Percentiles rank a stretch among this genome's conserved stretches.
Evolutionary conservation across 2,329 filamentous ascomycete species (phyloP).

Genomic region (Cordyceps tenuipes): DNA sequence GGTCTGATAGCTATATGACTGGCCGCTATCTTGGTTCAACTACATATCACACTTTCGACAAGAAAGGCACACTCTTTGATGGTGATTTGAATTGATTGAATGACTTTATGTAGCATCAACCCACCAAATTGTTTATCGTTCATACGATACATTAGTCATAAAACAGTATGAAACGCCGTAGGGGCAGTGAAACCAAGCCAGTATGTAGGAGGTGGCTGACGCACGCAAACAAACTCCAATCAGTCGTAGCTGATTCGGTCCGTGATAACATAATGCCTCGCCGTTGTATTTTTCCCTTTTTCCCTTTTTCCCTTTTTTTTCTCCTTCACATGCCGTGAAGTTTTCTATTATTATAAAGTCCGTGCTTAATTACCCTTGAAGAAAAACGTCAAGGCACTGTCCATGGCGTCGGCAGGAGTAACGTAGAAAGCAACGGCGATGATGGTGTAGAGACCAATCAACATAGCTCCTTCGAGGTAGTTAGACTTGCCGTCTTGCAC

Average conservation of each 20-base stretch:
- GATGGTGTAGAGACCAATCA: constrained; percentile 45
- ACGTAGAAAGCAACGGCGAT: constrained; percentile 54
- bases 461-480: constrained; percentile 73
- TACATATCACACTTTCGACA: not conserved
- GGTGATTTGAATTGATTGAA: not conserved
- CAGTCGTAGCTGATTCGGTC: not conserved
- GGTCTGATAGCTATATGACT: not conserved
- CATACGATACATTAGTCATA: not conserved
- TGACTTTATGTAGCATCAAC: not conserved
- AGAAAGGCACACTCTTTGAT: no score
- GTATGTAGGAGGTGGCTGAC: not conserved
- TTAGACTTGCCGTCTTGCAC: constrained; percentile 79
- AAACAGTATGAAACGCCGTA: not conserved
- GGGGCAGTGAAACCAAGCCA: not conserved
- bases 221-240: not conserved
- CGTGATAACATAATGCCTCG: not conserved
- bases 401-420: constrained; percentile 40
- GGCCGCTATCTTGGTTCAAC: not conserved
- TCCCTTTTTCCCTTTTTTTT: not conserved
- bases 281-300: not conserved
- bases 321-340: not conserved
- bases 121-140: not conserved
- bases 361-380: constrained; percentile 2
- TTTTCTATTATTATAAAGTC: not conserved
- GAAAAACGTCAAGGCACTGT: constrained; percentile 21